Evolutionary conservation across 352 stramenopile genomes (phyloP).

Genomic region (Pythium scleroteichum): DNA sequence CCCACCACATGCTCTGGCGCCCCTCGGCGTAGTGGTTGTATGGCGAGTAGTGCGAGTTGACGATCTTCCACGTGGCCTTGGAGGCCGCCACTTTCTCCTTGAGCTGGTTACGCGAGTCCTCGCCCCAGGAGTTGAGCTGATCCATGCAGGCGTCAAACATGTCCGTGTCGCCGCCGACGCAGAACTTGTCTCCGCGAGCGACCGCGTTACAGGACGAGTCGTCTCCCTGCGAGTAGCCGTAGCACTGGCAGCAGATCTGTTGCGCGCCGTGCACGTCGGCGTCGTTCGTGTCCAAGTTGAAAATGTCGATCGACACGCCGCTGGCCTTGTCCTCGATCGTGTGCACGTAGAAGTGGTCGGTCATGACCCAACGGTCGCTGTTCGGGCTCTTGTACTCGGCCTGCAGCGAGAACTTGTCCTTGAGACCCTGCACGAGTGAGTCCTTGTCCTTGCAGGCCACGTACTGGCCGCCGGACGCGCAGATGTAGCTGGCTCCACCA

Average conservation of each 20-base stretch:
- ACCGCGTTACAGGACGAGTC: conserved; percentile 63
- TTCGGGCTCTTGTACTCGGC: conserved; percentile 78
- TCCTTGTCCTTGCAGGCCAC: conserved; percentile 46
- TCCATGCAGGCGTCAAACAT: conserved; percentile 81
- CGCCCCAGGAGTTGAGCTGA: conserved; percentile 55
- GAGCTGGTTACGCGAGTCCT: conserved; percentile 55
- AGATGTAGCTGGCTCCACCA: conserved; percentile 78
- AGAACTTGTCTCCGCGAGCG: conserved; percentile 47
- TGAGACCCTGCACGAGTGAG: conserved; percentile 47
- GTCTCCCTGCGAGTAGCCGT: conserved; percentile 63
- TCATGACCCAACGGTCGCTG: conserved; percentile 79
- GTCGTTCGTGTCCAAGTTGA: conserved; percentile 83
- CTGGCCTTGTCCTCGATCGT: conserved; percentile 53
- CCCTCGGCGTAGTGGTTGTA: conserved; percentile 74
- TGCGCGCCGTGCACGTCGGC: conserved; percentile 56
- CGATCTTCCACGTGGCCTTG: conserved; percentile 81
- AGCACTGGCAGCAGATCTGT: conserved; percentile 84
- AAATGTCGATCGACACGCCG: conserved; percentile 81
- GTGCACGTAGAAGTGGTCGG: conserved; percentile 83
- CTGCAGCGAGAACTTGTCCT: conserved; percentile 77
- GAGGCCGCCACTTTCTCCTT: conserved; percentile 55
- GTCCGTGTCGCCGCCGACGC: conserved; percentile 45
- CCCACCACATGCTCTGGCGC: conserved; percentile 49
- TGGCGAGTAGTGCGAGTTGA: conserved; percentile 83
- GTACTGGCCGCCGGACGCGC: conserved; percentile 39